A percentile compares a stretch with the other conserved stretches of the same genome.
These are phyloP conservation scores for Peronospora farinosa DNA, from an alignment of 352 stramenopile species.

Conservation along the genomic window DNA sequence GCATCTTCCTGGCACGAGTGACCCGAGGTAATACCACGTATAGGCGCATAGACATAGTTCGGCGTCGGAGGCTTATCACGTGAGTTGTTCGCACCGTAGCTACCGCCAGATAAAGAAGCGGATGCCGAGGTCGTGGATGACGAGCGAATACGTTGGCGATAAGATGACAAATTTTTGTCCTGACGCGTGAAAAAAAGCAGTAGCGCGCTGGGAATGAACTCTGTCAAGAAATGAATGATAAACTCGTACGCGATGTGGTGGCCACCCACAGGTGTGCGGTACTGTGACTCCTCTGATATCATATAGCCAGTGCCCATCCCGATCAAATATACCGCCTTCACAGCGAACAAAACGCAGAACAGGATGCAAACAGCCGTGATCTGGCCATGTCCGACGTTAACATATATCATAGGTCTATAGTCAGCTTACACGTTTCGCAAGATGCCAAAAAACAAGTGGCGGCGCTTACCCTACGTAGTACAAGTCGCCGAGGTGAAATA, in stretches of 20 bases:
- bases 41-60: conserved; percentile 33
- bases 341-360: conserved; percentile 59
- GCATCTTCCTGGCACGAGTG: conserved; percentile 45
- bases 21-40: conserved; percentile 23
- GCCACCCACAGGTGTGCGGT: conserved; percentile 51
- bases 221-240: conserved; percentile 57
- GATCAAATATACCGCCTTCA: conserved; percentile 62
- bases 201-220: conserved; percentile 64
- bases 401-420: conserved; percentile 4
- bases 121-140: conserved; percentile 25
- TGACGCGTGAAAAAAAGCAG: conserved; percentile 65
- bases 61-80: conserved; percentile 37
- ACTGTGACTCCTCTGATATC: conserved; percentile 55
- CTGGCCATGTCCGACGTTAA: conserved; percentile 25
- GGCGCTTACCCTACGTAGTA: conserved; percentile 49
- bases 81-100: conserved; percentile 24
- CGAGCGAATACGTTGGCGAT: conserved; percentile 24
- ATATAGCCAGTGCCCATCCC: conserved; percentile 61
- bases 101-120: conserved; percentile 30
- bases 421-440: not conserved
- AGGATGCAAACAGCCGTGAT: conserved; percentile 73
- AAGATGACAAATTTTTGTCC: conserved; percentile 20
- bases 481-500: conserved; percentile 48
- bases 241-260: conserved; percentile 74
- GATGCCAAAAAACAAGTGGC: not conserved